Percentiles rank a stretch among this genome's conserved stretches.
phyloP scores from a whole-genome alignment of 768 basidiomycete species.

The Jaapia argillacea region DNA sequence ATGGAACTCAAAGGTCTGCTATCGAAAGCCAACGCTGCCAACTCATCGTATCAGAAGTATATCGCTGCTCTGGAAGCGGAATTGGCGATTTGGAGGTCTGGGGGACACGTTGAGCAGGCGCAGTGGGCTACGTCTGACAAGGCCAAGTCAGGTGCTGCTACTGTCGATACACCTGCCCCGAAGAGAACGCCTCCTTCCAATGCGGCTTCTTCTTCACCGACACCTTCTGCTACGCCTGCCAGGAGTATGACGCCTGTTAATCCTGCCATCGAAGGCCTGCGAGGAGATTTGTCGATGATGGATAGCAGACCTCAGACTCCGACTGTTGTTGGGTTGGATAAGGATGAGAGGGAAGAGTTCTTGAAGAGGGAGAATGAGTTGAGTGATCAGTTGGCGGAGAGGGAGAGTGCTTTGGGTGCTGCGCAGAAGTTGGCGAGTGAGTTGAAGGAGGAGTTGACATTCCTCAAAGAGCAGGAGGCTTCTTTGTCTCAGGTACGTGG shows the following conservation, averaged over 20 bases:
- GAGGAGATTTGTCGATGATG: slow-evolving; percentile 56
- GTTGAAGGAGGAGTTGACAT: slow-evolving; percentile 77
- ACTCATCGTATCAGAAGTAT: slow-evolving; percentile 75
- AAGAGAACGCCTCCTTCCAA: neutral
- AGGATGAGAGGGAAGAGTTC: slow-evolving; percentile 97
- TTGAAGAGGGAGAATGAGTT: slow-evolving; percentile 93
- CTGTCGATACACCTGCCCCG: slow-evolving; percentile 8
- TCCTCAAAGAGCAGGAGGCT: slow-evolving; percentile 87
- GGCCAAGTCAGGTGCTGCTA: slow-evolving; percentile 26
- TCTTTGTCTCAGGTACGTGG: slow-evolving; percentile 55
- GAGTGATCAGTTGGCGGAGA: slow-evolving; percentile 87
- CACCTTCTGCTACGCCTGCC: slow-evolving; percentile 52
- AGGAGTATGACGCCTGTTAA: slow-evolving; percentile 70
- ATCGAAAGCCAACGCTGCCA: slow-evolving; percentile 81
- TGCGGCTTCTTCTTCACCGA: slow-evolving; percentile 33
- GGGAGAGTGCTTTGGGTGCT: slow-evolving; percentile 68
- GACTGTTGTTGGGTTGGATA: slow-evolving; percentile 77
- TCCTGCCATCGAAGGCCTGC: slow-evolving; percentile 61
- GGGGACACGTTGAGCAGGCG: slow-evolving; percentile 72
- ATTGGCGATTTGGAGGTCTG: slow-evolving; percentile 79
- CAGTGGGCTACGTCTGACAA: slow-evolving; percentile 76
- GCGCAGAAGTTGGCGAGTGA: slow-evolving; percentile 86
- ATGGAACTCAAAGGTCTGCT: slow-evolving; percentile 90
- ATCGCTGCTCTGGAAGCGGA: slow-evolving; percentile 89
- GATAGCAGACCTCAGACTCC: slow-evolving; percentile 91